These are phyloP conservation scores for Mortierella sp. DNA, from an alignment of 371 early-diverging fungal species.

Conservation along the genomic window DNA sequence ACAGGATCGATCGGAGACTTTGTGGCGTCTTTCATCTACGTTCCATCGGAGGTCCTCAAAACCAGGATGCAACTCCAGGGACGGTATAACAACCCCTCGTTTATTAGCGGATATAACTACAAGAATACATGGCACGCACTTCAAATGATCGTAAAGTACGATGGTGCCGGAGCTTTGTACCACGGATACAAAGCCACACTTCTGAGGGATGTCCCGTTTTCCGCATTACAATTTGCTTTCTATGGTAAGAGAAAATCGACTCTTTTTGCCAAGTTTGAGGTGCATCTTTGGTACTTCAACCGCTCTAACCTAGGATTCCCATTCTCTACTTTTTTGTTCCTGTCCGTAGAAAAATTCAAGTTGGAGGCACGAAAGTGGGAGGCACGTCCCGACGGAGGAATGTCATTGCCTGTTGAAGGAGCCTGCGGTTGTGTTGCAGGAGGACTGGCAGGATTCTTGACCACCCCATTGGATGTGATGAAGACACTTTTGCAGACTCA, in stretches of 20 bases:
- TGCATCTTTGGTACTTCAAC: too few species aligned
- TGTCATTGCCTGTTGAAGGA: slow-evolving; percentile 66
- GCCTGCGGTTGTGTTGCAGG: slow-evolving; percentile 74
- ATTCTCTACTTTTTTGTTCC: neutral
- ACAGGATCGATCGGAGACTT: slow-evolving; percentile 75
- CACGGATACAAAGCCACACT: slow-evolving; percentile 77
- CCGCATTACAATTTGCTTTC: slow-evolving; percentile 78
- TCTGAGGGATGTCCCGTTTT: slow-evolving; percentile 78
- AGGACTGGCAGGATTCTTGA: slow-evolving; percentile 75
- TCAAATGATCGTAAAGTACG: slow-evolving; percentile 73
- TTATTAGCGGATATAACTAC: slow-evolving; percentile 82
- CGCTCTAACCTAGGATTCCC: too few species aligned
- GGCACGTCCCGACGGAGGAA: slow-evolving; percentile 45
- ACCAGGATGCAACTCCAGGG: slow-evolving; percentile 87
- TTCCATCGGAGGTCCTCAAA: slow-evolving; percentile 84
- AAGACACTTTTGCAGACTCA: slow-evolving; percentile 78
- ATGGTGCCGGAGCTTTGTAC: slow-evolving; percentile 72
- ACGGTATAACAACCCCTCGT: slow-evolving; percentile 80
- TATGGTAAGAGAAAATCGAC: slow-evolving; percentile 76
- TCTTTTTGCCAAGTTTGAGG: too few species aligned
- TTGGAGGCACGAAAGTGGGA: slow-evolving; percentile 52
- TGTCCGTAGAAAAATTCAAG: slow-evolving; percentile 53
- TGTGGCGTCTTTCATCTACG: slow-evolving; percentile 79
- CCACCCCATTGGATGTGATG: slow-evolving; percentile 78
- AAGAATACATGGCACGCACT: slow-evolving; percentile 79